Conservation (phyloP, 768 basidiomycete species). For the Terana coerulea region DNA sequence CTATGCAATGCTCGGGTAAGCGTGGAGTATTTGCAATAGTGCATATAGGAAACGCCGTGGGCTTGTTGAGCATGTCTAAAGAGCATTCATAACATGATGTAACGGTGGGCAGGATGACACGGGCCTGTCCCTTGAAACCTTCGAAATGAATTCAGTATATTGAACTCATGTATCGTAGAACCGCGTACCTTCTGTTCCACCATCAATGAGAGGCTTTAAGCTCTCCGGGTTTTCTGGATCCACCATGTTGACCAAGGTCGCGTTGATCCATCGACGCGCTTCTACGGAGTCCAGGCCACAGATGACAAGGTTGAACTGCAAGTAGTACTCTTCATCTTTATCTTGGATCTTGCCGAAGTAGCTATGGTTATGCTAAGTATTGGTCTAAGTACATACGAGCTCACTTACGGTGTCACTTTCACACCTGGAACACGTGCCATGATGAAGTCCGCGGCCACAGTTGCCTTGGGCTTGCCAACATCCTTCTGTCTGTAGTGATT, state of each 20-base stretch:
- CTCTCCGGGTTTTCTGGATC: constrained; percentile 92
- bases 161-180: neutral
- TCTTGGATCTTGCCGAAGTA: constrained; percentile 99
- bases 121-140: constrained; percentile 99
- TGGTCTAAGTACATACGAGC: neutral
- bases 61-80: constrained; percentile 97
- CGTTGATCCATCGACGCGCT: constrained; percentile 98
- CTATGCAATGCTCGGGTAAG: constrained; percentile 97
- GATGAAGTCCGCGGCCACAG: constrained; percentile 90
- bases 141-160: neutral
- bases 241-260: constrained; percentile 91
- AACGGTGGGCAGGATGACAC: constrained; percentile 92
- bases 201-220: constrained; percentile 95
- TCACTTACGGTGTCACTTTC: constrained; percentile 89
- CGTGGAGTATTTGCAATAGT: constrained; percentile 99
- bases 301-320: constrained; percentile 95
- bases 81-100: constrained; percentile 98
- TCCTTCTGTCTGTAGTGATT: constrained; percentile 63
- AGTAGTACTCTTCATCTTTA: constrained; percentile 91
- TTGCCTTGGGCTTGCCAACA: constrained; percentile 93
- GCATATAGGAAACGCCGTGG: constrained; percentile 95
- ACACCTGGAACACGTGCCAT: constrained; percentile 96
- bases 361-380: constrained; percentile 36
- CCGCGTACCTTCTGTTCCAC: constrained; percentile 88
- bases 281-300: constrained; percentile 98